Percentiles rank a stretch among this genome's conserved stretches.
These are phyloP conservation scores for Epichloe baconii DNA, from an alignment of 2,329 filamentous ascomycete species.

Conservation along the genomic window DNA sequence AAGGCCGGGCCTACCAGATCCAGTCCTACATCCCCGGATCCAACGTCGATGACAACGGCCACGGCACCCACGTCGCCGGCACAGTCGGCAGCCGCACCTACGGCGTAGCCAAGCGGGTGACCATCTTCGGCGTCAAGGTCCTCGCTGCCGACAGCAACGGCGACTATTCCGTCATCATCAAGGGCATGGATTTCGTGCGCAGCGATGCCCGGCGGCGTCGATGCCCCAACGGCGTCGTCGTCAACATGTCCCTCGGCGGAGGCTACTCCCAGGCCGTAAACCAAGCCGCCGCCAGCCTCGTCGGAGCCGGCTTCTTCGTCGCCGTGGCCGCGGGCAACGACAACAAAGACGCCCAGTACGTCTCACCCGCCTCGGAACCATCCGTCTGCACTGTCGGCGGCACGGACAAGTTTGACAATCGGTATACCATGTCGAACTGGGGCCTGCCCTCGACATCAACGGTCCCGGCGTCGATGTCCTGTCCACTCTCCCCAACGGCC, in stretches of 20 bases:
- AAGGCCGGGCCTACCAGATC: slow-evolving; percentile 24
- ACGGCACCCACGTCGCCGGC: slow-evolving; percentile 22
- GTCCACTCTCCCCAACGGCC: slow-evolving; percentile 29
- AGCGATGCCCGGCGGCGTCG: slow-evolving; percentile 18
- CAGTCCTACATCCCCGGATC: slow-evolving; percentile 19
- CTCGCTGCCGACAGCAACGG: slow-evolving; percentile 20
- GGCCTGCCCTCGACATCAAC: slow-evolving; percentile 26
- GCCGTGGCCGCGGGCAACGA: slow-evolving; percentile 39
- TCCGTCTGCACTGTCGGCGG: slow-evolving; percentile 34
- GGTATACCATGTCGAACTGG: slow-evolving; percentile 33
- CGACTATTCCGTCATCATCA: slow-evolving; percentile 16
- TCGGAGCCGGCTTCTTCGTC: slow-evolving; percentile 30
- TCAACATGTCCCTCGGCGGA: slow-evolving; percentile 40
- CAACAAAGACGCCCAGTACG: slow-evolving; percentile 22
- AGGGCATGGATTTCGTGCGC: slow-evolving; percentile 26
- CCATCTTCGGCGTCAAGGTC: slow-evolving; percentile 27
- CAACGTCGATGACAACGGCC: slow-evolving; percentile 15
- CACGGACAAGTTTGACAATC: slow-evolving; percentile 20
- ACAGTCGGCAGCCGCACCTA: slow-evolving; percentile 21
- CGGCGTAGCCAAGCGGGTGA: slow-evolving; percentile 26
- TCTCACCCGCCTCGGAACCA: slow-evolving; percentile 28
- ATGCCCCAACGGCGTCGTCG: slow-evolving; percentile 29
- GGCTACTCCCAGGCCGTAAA: slow-evolving; percentile 28
- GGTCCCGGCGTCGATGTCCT: slow-evolving; percentile 30
- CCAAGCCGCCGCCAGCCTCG: slow-evolving; percentile 28